Percentiles rank a stretch among this genome's conserved stretches.
Conservation (phyloP, 1,139 yeast species). For the Suhomyces terraborum region DNA sequence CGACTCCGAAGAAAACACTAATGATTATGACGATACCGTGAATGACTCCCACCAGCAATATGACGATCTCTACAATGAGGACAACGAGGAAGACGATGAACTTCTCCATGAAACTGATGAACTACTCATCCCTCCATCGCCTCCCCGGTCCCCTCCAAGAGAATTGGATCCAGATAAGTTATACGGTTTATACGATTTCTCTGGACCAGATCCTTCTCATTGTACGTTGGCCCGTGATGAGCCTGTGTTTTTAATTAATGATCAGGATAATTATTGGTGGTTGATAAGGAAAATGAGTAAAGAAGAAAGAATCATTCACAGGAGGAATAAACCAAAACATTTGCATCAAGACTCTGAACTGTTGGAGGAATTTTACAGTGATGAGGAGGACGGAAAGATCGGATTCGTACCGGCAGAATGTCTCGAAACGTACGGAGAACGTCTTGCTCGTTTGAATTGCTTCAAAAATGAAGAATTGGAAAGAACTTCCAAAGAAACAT, state of each 20-base stretch:
- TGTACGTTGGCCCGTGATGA: constrained; percentile 80
- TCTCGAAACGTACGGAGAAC: constrained; percentile 85
- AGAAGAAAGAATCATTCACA: constrained; percentile 29
- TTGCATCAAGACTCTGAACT: neutral
- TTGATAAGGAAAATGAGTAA: constrained; percentile 65
- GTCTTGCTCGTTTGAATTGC: constrained; percentile 88
- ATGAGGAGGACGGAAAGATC: constrained; percentile 61
- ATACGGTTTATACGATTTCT: constrained; percentile 84
- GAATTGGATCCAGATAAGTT: constrained; percentile 83
- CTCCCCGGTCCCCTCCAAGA: constrained; percentile 79
- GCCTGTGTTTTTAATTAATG: constrained; percentile 79
- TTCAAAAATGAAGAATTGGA: constrained; percentile 85
- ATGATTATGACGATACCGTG: constrained; percentile 16
- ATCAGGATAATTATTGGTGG: constrained; percentile 97
- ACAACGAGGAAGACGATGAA: constrained; percentile 18
- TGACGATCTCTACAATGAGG: constrained; percentile 18
- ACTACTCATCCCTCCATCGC: constrained; percentile 51
- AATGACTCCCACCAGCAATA: constrained; percentile 20
- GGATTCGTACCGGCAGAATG: constrained; percentile 98
- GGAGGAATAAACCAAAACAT: constrained; percentile 1
- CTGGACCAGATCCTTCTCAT: constrained; percentile 94
- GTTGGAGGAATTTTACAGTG: constrained; percentile 22
- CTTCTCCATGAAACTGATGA: constrained; percentile 21
- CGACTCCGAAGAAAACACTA: constrained; percentile 12
- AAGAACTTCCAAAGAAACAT: constrained; percentile 28